A percentile compares a stretch with the other conserved stretches of the same genome.
Evolutionary conservation across 2,329 filamentous ascomycete genomes (phyloP).

Genomic region (Grosmannia clavigera): DNA sequence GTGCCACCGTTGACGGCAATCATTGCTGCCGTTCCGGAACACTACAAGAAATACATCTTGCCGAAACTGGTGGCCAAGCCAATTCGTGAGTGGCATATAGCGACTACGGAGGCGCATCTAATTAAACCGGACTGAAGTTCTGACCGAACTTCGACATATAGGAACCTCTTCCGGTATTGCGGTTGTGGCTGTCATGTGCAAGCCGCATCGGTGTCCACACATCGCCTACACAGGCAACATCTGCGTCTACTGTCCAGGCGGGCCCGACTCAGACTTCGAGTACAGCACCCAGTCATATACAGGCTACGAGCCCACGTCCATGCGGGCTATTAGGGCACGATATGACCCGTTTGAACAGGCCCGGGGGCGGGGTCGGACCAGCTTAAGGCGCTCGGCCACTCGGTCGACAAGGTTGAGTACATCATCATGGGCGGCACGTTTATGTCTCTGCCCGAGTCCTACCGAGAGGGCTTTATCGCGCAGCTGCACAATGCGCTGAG

Average conservation of each 20-base stretch:
- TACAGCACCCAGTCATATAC: conserved; percentile 99
- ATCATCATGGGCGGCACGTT: conserved; percentile 99
- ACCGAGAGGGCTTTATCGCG: conserved; percentile 86
- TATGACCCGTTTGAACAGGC: conserved; percentile 99
- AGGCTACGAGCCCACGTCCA: conserved; percentile 94
- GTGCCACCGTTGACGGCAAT: conserved; percentile 92
- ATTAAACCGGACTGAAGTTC: background rate
- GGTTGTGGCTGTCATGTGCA: conserved; percentile 98
- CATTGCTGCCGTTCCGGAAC: conserved; percentile 95
- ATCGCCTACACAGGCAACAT: conserved; percentile 99
- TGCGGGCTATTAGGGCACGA: conserved; percentile 91
- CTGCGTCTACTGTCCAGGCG: conserved; percentile 95
- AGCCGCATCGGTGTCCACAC: conserved; percentile 92
- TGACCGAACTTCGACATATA: conserved; percentile 19
- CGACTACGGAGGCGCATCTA: background rate
- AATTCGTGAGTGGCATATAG: conserved; percentile 47
- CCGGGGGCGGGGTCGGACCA: conserved; percentile 87
- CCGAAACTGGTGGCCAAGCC: conserved; percentile 95
- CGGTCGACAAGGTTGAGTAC: conserved; percentile 98
- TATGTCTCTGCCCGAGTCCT: conserved; percentile 85
- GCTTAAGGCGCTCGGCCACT: conserved; percentile 88
- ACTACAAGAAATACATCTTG: conserved; percentile 98
- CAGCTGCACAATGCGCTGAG: conserved; percentile 95
- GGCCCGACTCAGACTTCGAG: conserved; percentile 96
- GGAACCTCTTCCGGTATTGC: conserved; percentile 93